Base-by-base conservation (phyloP, 257 asterid species). In the Thymus mandschuricus region DNA sequence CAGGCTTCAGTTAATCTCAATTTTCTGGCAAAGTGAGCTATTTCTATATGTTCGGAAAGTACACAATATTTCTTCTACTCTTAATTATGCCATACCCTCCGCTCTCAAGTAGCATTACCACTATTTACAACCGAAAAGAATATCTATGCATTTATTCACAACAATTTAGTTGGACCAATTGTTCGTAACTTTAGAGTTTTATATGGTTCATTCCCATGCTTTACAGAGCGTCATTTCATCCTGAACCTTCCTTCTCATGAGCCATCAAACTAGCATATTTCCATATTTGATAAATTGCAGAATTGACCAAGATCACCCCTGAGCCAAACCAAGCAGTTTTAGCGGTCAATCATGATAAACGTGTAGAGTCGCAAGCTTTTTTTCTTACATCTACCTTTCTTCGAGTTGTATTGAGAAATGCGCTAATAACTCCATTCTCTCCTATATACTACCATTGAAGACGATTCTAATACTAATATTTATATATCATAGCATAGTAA, bases 1-100 rank as follows among this genome's bases (percentile, higher is more conserved):
- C 56, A 65, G 40, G 48, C 59, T 31, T 28, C 15, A 7, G 41
- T 74, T 48, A 40, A 38, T 58, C 51, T 28, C 40, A 60, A 74
- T 12, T 28, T 10, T 15, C 60, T 33, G 29, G n/a, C 8, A 41
- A 40, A 29, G 8, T 63, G 15, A 63, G 51, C 55, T 38, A 63
- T 44, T 35, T 61, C 33, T 71, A 21, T 21, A 21, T 50, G 30
- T 21, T 34, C 34, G 29, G 68, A 35, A 70, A 59, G 33, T 9
- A 71, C 13, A 28, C 30, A 35, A 15, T 8, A 60, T 60, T 48
- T 50, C 46, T 57, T 58, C 35, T n/a, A 13, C 46, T 58, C 43
- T n/a, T 43, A 58, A 21, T 52, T 68, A 38, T n/a, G 54, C 38
- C 30, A 7, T 29, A 45, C 30, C 59, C 55, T 57, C 50, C 58